phyloP scores from a whole-genome alignment of 2,329 filamentous ascomycete species.

The Cercospora nicotianae region DNA sequence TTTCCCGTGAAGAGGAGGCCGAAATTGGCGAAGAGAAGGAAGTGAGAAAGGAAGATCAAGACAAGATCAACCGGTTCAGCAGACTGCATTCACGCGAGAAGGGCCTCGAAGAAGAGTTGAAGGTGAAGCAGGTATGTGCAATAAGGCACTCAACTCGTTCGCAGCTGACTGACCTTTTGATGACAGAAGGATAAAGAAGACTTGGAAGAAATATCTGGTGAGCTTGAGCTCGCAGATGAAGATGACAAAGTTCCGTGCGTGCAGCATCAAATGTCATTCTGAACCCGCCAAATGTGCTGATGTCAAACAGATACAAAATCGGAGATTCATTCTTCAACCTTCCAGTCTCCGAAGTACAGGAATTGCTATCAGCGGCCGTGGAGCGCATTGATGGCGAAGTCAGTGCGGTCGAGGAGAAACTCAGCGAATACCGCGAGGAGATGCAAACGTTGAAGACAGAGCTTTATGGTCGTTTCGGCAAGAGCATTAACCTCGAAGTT shows the following conservation, averaged over 20 bases:
- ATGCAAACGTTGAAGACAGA: conserved; percentile 88
- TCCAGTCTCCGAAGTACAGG: conserved; percentile 79
- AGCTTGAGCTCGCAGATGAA: conserved; percentile 92
- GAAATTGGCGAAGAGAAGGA: conserved; percentile 78
- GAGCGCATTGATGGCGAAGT: conserved; percentile 76
- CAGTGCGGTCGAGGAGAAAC: conserved; percentile 70
- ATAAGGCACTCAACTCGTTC: not conserved
- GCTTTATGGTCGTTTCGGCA: conserved; percentile 90
- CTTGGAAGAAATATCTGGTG: conserved; percentile 84
- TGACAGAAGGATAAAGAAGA: conserved; percentile 96
- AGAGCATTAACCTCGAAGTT: conserved; percentile 94
- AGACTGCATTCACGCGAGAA: conserved; percentile 85
- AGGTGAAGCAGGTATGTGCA: conserved; percentile 68
- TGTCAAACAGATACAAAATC: conserved; percentile 76
- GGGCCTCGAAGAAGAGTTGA: conserved; percentile 75
- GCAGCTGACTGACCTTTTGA: conserved; percentile 3
- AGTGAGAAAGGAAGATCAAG: conserved; percentile 93
- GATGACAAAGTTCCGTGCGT: conserved; percentile 87
- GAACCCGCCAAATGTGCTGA: conserved; percentile 11
- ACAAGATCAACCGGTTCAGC: conserved; percentile 98
- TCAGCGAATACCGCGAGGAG: conserved; percentile 74
- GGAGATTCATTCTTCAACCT: conserved; percentile 93
- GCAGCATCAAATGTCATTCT: not conserved
- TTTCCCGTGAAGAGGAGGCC: conserved; percentile 89
- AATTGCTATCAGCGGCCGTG: conserved; percentile 72